phyloP scores from a whole-genome alignment of 305 asterid genomes.

The Fraxinus baroniana region DNA sequence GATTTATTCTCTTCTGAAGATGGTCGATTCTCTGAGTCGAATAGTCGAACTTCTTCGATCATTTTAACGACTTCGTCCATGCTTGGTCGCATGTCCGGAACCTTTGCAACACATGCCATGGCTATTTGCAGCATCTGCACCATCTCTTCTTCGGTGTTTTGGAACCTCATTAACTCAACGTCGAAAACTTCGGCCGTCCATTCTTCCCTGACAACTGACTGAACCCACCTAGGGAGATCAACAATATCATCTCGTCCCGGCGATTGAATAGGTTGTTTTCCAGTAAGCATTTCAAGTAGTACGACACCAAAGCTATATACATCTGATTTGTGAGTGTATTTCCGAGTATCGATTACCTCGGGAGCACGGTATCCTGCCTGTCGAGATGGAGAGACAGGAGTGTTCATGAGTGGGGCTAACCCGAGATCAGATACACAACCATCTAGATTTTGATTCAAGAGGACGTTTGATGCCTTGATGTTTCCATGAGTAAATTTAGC shows the following conservation, averaged over 20 bases:
- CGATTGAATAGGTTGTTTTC: neutral
- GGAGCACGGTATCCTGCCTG: neutral
- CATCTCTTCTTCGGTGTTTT: neutral
- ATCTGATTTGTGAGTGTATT: neutral
- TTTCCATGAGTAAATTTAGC: neutral
- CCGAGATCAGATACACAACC: neutral
- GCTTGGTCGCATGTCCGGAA: slow-evolving; percentile 70
- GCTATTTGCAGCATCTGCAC: neutral
- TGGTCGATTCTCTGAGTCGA: slow-evolving; percentile 72
- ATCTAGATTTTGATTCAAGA: neutral
- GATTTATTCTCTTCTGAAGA: slow-evolving; percentile 67
- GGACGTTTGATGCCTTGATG: neutral
- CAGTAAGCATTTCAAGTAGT: neutral
- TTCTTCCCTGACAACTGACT: neutral
- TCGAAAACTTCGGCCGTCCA: neutral
- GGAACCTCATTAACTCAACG: neutral
- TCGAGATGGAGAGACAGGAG: neutral
- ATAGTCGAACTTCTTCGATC: slow-evolving; percentile 75
- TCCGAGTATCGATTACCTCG: neutral
- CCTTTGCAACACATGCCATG: neutral
- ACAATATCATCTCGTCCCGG: neutral
- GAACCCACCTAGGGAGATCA: neutral
- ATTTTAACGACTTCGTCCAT: slow-evolving; percentile 79
- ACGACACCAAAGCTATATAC: neutral
- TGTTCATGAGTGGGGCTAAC: neutral